Base-by-base conservation (phyloP, 176 grass and related monocot species). In the Calamus simplicifolius region DNA sequence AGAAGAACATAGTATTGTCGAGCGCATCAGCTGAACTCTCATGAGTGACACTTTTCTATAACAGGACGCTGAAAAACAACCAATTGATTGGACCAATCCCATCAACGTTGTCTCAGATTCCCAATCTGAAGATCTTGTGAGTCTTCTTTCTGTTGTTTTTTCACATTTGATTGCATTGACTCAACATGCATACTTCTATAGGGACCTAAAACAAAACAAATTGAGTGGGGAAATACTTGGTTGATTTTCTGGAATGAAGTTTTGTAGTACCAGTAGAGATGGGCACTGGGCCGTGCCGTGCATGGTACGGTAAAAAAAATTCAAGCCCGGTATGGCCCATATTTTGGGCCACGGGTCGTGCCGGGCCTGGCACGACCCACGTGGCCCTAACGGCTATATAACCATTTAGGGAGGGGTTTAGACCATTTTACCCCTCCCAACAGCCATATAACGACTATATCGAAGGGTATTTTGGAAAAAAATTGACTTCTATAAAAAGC, bases 161-260 rank as follows among this genome's bases (percentile, higher is more conserved):
- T n/a, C n/a, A n/a, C n/a, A 16, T 25, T 61, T 18, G 25, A 27
- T 15, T 17, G 10, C 1, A 0, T 17, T 50, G 8, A 61, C n/a
- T 29, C 6, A 62, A 15, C 62, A 60, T 19, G 27, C 59, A 53
- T 53, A 17, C 53, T 19, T 14, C 27, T 67, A 2, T 27, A 99
- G 94, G 79, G 94, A 99, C 54, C 72, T 99, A 56, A 88, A 88
- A 49, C 88, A 99, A 71, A 99, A 99, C 54, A 83, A 76, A 64
- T 66, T 99, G 49, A 99, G 76, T 71, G 94, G 94, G 2, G 94
- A 99, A 62, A 99, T 99, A 56, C 88, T 88, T 12, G 88, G 63
- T 79, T 99, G 16, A 99, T 99, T 19, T 99, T 89, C 57, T 99
- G 94, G 94, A 99, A 93, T 23, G 94, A 99, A 74, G 81, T 99